These are phyloP conservation scores for Lyophyllum shimeji DNA, from an alignment of 768 basidiomycete genomes.

Conservation along the genomic window DNA sequence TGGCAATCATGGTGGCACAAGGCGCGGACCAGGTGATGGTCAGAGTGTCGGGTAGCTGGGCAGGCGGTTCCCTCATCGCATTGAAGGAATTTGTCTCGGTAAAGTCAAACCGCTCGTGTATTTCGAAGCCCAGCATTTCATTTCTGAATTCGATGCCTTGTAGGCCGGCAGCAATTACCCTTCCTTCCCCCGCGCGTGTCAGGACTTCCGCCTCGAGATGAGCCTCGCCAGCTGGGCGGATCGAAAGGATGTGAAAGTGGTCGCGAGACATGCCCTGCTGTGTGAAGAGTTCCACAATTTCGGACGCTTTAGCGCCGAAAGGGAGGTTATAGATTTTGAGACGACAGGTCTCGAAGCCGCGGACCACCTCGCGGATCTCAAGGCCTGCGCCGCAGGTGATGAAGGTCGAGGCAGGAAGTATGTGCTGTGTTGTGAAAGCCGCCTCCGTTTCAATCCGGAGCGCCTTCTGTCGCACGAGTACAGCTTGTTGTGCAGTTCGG, in stretches of 20 bases:
- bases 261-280: slow-evolving; percentile 40
- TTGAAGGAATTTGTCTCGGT: too few relatives aligned
- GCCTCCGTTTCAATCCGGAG: slow-evolving; percentile 35
- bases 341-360: slow-evolving; percentile 53
- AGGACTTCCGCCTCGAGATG: slow-evolving; percentile 43
- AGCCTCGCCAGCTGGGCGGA: slow-evolving; percentile 25
- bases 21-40: slow-evolving; percentile 54
- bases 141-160: slow-evolving; percentile 50
- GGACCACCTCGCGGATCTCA: slow-evolving; percentile 39
- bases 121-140: slow-evolving; percentile 39
- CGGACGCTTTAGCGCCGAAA: slow-evolving; percentile 31
- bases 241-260: slow-evolving; percentile 31
- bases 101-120: slow-evolving; percentile 41
- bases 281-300: slow-evolving; percentile 42
- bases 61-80: slow-evolving; percentile 29
- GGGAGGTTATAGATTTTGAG: slow-evolving; percentile 49
- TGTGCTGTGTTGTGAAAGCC: slow-evolving; percentile 35
- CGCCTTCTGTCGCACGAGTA: slow-evolving; percentile 9
- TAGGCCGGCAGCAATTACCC: slow-evolving; percentile 40
- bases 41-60: slow-evolving; percentile 36
- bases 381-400: slow-evolving; percentile 52
- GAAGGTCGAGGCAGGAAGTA: slow-evolving; percentile 46
- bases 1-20: slow-evolving; percentile 42
- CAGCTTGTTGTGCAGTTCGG: slow-evolving; percentile 4
- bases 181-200: slow-evolving; percentile 39